Evolutionary conservation across 345 rosid species (phyloP).

Genomic region (Gynandropsis gynandra): DNA sequence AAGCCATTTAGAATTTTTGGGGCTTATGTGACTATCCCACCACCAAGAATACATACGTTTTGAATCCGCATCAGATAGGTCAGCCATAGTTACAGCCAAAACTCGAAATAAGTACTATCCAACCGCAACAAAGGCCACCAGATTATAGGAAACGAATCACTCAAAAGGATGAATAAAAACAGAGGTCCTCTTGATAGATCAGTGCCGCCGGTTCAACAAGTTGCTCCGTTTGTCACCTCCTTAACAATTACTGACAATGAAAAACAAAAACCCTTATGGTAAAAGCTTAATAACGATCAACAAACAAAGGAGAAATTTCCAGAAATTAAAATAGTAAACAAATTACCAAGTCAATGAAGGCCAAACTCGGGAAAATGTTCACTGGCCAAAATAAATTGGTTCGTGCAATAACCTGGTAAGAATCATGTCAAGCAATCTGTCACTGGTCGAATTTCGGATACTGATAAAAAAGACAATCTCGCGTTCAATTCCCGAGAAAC

Average conservation of each 20-base stretch:
- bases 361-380: slow-evolving; percentile 12
- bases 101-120: no score
- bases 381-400: slow-evolving; percentile 1
- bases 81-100: slow-evolving; percentile 42
- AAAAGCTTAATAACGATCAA: slow-evolving; percentile 13
- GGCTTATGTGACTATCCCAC: slow-evolving; percentile 98
- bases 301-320: slow-evolving; percentile 16
- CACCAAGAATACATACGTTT: slow-evolving; percentile 95
- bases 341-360: slow-evolving; percentile 40
- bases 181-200: slow-evolving; percentile 2
- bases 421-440: slow-evolving; percentile 13
- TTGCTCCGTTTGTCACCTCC: slow-evolving; percentile 6
- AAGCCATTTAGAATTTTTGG: slow-evolving; percentile 97
- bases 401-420: slow-evolving; percentile 12
- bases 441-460: not conserved
- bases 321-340: not conserved
- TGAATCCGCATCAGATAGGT: slow-evolving; percentile 33
- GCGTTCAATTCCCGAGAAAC: slow-evolving; percentile 2
- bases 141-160: slow-evolving; percentile 6
- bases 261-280: slow-evolving; percentile 1
- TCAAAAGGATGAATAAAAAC: slow-evolving; percentile 8
- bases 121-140: slow-evolving; percentile 17
- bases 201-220: slow-evolving; percentile 13
- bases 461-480: slow-evolving; percentile 6
- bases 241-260: slow-evolving; percentile 7